Evolutionary conservation across 352 stramenopile species (phyloP), one percentile per base, ranked within the genome.

Genomic region (Thraustochytrium aureum): DNA sequence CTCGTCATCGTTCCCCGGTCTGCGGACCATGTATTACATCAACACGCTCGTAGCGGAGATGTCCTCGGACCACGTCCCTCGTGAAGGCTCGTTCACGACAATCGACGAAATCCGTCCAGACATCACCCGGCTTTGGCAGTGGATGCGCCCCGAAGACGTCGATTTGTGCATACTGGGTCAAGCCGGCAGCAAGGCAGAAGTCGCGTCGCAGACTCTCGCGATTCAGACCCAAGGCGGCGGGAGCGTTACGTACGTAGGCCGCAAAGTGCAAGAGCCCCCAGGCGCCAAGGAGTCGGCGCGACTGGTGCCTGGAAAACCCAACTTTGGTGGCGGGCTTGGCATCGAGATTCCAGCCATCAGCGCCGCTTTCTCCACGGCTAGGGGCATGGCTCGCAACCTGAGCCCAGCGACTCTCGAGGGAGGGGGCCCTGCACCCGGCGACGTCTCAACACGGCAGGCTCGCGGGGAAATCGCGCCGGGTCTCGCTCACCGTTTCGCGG

Each of bases 21-120:
- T 79, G 0, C 69, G 59, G 5, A 79, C 69, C 1, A 50, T 26
- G n/a, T 79, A 79, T 37, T 67, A 67, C n/a, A 42, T 79, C 2
- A 33, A 79, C 30, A 73, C 50, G 5, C 59, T 79, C 7, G 50
- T 33, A 3, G 2, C 61, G 17, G 50, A 79, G 10, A 73, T 79
- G 26, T 50, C n/a, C 22, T 37, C 50, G 5, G 6, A 50, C 17
- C 17, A 56, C 17, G 52, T 72, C 7, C 69, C 69, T 6, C 38
- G 10, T n/a, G 26, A n/a, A 2, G 69, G 69, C 20, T 79, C 69
- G 30, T 79, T 79, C 20, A 64, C 69, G 10, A 41, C 43, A 17
- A 38, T 79, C 12, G 69, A 79, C 35, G 30, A 45, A 14, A n/a
- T 45, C 37, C 69, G 38, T 7, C 50, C 32, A 2, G 59, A 67